Percentiles rank a stretch among this genome's conserved stretches.
Evolutionary conservation across 2,329 filamentous ascomycete species (phyloP).

Genomic region (Xylaria sp.): DNA sequence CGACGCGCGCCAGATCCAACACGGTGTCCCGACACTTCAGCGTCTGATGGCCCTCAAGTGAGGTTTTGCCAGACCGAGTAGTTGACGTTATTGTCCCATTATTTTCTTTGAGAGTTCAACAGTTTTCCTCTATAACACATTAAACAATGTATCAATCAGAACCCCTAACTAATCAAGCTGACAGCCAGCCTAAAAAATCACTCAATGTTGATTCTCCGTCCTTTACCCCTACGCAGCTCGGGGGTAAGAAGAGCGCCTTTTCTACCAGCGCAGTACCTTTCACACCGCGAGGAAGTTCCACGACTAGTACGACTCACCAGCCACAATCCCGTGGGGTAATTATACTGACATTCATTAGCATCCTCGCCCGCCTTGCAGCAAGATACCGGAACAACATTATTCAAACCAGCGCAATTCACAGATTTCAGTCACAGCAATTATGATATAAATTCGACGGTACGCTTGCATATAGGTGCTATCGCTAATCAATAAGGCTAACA

Average conservation of each 20-base stretch:
- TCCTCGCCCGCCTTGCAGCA: constrained; percentile 48
- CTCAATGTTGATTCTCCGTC: constrained; percentile 96
- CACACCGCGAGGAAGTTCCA: constrained; percentile 67
- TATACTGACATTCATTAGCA: constrained; percentile 34
- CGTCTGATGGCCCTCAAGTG: no score
- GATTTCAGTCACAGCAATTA: constrained; percentile 64
- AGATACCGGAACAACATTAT: constrained; percentile 52
- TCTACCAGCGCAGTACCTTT: constrained; percentile 90
- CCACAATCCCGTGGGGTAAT: constrained; percentile 1
- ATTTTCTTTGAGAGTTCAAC: not conserved
- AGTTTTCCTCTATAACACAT: not conserved
- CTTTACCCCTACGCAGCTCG: constrained; percentile 74
- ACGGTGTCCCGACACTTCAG: no score
- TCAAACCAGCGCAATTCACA: constrained; percentile 62
- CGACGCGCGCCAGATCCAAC: no score
- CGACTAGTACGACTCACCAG: constrained; percentile 30
- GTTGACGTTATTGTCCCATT: not conserved
- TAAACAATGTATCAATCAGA: not conserved
- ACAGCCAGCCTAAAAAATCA: constrained; percentile 67
- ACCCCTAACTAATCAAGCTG: constrained; percentile 37
- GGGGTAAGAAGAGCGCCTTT: constrained; percentile 74
- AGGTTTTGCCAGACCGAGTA: not conserved
- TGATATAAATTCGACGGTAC: constrained; percentile 56
- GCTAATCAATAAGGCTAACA: constrained; percentile 25
- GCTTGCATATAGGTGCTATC: constrained; percentile 24